These are phyloP conservation scores for Malus asiatica DNA, from an alignment of 306 rosid species.

Conservation along the genomic window DNA sequence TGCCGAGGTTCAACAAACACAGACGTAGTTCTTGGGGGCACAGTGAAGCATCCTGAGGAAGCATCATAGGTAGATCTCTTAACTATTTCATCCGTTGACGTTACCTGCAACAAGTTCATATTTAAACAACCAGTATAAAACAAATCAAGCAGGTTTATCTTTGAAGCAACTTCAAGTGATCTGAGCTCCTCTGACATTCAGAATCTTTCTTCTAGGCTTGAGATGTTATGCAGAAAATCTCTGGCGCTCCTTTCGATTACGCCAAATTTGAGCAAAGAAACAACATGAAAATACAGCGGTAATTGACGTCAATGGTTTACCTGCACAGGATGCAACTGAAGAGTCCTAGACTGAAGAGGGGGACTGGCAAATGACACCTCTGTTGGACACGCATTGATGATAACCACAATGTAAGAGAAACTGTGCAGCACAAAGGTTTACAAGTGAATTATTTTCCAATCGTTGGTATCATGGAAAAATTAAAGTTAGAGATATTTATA, in stretches of 20 bases:
- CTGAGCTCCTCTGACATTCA: background rate
- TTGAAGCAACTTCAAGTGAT: background rate
- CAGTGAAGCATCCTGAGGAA: constrained; percentile 54
- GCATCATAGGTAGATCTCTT: constrained; percentile 57
- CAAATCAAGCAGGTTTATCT: background rate
- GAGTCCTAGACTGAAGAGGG: constrained; percentile 40
- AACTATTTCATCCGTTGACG: constrained; percentile 54
- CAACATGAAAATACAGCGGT: background rate
- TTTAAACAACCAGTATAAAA: background rate
- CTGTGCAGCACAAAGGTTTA: constrained; percentile 38
- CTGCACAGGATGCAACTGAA: constrained; percentile 82
- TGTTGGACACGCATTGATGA: constrained; percentile 71
- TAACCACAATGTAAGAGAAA: constrained; percentile 60
- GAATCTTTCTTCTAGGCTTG: background rate
- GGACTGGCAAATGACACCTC: constrained; percentile 56
- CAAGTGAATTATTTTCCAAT: background rate
- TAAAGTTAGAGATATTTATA: constrained; percentile 16
- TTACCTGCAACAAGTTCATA: constrained; percentile 33
- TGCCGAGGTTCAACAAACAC: constrained; percentile 72
- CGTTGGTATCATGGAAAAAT: background rate
- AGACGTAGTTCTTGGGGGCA: constrained; percentile 64
- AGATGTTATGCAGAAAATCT: background rate
- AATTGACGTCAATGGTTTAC: constrained; percentile 22
- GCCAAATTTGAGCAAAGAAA: background rate
- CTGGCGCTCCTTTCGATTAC: background rate